phyloP scores from a whole-genome alignment of 352 stramenopile species.

The Thraustotheca clavata region DNA sequence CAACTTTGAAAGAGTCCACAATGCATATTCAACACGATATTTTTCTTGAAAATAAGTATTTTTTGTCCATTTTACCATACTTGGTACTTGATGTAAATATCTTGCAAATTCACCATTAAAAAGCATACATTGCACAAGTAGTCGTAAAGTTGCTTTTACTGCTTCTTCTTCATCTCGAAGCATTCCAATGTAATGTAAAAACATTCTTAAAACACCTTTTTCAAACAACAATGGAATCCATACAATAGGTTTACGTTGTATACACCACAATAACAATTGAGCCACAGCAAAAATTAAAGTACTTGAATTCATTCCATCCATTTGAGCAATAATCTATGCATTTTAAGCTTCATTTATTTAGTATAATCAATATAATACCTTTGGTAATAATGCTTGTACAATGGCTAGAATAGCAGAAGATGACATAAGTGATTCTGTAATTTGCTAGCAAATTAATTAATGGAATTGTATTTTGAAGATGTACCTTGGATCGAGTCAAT shows the following conservation, averaged over 20 bases:
- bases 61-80: neutral
- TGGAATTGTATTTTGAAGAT: no score
- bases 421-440: slow-evolving; percentile 2
- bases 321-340: neutral
- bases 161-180: neutral
- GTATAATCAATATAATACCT: neutral
- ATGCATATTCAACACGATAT: neutral
- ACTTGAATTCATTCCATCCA: no score
- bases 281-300: neutral
- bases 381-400: neutral
- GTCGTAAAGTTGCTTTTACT: neutral
- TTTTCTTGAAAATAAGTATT: neutral
- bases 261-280: neutral
- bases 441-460: neutral
- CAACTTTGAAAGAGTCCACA: neutral
- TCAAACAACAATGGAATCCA: neutral
- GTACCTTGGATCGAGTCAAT: slow-evolving; percentile 10
- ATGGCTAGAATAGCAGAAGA: neutral
- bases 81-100: neutral
- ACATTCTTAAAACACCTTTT: neutral
- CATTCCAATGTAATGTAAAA: neutral
- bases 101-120: neutral
- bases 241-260: neutral
- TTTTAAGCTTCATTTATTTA: neutral
- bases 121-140: slow-evolving; percentile 2